These are phyloP conservation scores for Camillea tinctor DNA, from an alignment of 2,329 filamentous ascomycete species.

Conservation along the genomic window DNA sequence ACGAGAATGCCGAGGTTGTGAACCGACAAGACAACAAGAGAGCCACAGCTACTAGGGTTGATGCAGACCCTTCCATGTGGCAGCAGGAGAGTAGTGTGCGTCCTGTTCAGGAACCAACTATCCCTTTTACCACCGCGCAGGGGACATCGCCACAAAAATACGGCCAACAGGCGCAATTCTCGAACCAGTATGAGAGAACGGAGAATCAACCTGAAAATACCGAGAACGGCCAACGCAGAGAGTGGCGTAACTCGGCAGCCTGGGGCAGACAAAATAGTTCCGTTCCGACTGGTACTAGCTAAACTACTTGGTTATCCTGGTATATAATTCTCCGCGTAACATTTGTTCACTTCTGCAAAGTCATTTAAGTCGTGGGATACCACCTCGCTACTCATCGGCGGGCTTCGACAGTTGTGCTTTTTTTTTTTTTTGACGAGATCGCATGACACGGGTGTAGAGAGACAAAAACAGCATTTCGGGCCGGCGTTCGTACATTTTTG, in stretches of 20 bases:
- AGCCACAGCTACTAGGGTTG: conserved; percentile 63
- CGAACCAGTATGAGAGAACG: conserved; percentile 44
- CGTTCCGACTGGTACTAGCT: conserved; percentile 46
- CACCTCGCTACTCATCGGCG: conserved; percentile 16
- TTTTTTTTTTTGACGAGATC: conserved; percentile 25
- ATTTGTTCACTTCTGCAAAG: conserved; percentile 21
- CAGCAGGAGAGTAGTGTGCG: conserved; percentile 82
- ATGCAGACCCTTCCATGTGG: conserved; percentile 83
- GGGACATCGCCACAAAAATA: conserved; percentile 51
- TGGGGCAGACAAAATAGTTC: conserved; percentile 51
- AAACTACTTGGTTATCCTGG: conserved; percentile 6
- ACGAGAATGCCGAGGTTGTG: conserved; percentile 58
- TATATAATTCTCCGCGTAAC: conserved; percentile 26
- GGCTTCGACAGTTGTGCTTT: conserved; percentile 15
- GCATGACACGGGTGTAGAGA: conserved; percentile 29
- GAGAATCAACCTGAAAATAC: conserved; percentile 41
- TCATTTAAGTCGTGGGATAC: conserved; percentile 14
- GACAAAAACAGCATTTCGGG: conserved; percentile 30
- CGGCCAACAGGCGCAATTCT: conserved; percentile 41
- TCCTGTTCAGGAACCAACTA: conserved; percentile 64
- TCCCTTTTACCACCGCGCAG: conserved; percentile 40
- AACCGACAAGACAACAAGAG: conserved; percentile 58
- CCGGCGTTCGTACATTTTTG: conserved; percentile 31
- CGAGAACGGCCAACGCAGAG: conserved; percentile 46
- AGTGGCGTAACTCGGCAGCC: conserved; percentile 58